Evolutionary conservation across 108 stramenopile genomes (phyloP).

Genomic region (Bacterosira constricta): DNA sequence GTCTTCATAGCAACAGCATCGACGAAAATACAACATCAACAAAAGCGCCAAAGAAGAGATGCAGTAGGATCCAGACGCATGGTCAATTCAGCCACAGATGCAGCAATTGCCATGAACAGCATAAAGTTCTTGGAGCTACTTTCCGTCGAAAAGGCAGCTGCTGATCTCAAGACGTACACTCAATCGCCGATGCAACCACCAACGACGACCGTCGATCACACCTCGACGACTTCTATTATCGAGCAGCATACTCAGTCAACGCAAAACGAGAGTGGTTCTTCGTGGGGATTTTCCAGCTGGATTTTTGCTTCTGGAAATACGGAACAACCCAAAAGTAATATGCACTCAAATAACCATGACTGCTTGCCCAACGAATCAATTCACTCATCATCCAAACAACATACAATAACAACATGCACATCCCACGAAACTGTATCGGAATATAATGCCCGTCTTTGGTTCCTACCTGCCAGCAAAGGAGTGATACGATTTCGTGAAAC

Average conservation of each 20-base stretch:
- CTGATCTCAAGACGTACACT: conserved; percentile 29
- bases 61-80: neutral
- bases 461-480: conserved; percentile 12
- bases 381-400: neutral
- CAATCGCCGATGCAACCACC: neutral
- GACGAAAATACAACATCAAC: neutral
- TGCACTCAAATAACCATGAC: neutral
- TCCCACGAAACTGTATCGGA: conserved; percentile 35
- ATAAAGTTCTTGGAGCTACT: conserved; percentile 29
- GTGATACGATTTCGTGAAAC: conserved; percentile 37
- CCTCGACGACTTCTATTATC: too few species aligned
- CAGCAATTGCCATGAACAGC: conserved; percentile 39
- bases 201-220: too few species aligned
- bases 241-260: too few species aligned
- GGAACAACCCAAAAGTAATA: neutral
- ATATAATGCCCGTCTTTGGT: conserved; percentile 35
- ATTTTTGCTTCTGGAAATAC: neutral
- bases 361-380: neutral
- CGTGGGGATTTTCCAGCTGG: neutral
- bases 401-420: neutral
- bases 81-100: conserved; percentile 24
- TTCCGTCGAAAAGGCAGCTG: conserved; percentile 11
- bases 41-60: neutral
- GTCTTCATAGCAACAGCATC: neutral
- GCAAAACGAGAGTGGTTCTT: too few species aligned